These are phyloP conservation scores for Blastobotrys raffinosifermentans DNA, from an alignment of 1,139 yeast species.

Conservation along the genomic window DNA sequence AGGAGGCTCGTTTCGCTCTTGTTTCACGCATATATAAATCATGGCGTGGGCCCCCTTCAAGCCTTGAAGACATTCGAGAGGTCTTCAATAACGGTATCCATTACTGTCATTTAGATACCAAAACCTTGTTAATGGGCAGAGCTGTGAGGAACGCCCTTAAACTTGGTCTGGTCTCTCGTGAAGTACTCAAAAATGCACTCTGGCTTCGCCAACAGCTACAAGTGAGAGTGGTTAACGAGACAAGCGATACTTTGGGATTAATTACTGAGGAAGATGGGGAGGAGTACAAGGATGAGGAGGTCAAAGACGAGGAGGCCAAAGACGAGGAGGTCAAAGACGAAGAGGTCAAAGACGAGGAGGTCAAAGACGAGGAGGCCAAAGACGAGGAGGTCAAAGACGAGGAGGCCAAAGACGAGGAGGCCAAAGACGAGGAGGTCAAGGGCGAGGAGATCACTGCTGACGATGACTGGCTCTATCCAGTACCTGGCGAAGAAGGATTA, in stretches of 20 bases:
- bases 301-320: constrained; percentile 33
- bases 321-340: constrained; percentile 36
- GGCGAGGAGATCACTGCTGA: constrained; percentile 15
- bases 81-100: constrained; percentile 38
- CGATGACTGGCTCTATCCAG: constrained; percentile 16
- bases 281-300: constrained; percentile 37
- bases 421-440: constrained; percentile 11
- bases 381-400: constrained; percentile 22
- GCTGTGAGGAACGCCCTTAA: no score
- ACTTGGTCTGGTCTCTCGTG: no score
- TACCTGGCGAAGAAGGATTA: constrained; percentile 21
- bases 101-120: constrained; percentile 44
- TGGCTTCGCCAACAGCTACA: no score
- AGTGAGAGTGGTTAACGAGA: no score
- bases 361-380: constrained; percentile 42
- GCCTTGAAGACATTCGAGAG: constrained; percentile 11
- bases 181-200: no score
- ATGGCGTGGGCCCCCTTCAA: no score
- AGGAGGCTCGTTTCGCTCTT: no score
- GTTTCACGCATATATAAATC: no score
- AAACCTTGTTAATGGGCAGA: constrained; percentile 41
- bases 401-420: constrained; percentile 9
- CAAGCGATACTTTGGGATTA: no score
- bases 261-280: no score
- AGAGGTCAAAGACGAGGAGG: constrained; percentile 41